Conservation (phyloP, 75 land plant species). For the Picea glauca region DNA sequence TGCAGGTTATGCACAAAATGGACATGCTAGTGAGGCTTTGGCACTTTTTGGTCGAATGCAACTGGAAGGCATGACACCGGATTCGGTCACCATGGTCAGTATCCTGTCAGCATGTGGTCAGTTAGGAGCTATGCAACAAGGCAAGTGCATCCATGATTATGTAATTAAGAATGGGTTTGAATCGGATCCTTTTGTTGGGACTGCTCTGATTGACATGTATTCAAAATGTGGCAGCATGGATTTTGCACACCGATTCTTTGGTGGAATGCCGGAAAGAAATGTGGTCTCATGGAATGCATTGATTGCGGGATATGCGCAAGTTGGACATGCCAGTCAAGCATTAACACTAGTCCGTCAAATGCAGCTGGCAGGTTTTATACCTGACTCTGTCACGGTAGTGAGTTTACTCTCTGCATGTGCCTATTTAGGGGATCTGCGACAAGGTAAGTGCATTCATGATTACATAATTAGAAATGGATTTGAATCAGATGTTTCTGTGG, state of each 20-base stretch:
- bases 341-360: slow-evolving; percentile 44
- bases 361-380: slow-evolving; percentile 43
- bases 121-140: slow-evolving; percentile 27
- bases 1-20: slow-evolving; percentile 45
- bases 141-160: slow-evolving; percentile 48
- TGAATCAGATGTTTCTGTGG: slow-evolving; percentile 10
- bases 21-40: slow-evolving; percentile 35
- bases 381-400: slow-evolving; percentile 61
- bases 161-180: slow-evolving; percentile 32
- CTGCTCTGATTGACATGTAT: slow-evolving; percentile 59
- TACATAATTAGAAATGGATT: slow-evolving; percentile 3
- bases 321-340: slow-evolving; percentile 26
- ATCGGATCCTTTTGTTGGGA: slow-evolving; percentile 53
- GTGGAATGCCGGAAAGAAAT: slow-evolving; percentile 42
- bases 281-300: slow-evolving; percentile 50
- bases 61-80: slow-evolving; percentile 14
- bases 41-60: slow-evolving; percentile 44
- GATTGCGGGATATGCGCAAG: slow-evolving; percentile 35
- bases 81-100: slow-evolving; percentile 49
- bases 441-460: slow-evolving; percentile 18
- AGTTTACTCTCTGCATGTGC: slow-evolving; percentile 59
- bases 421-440: slow-evolving; percentile 16
- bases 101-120: slow-evolving; percentile 56
- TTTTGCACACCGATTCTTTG: slow-evolving; percentile 33
- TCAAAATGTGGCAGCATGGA: slow-evolving; percentile 26